Evolutionary conservation across 108 stramenopile genomes (phyloP).

Genomic region (Stephanodiscus triporus): DNA sequence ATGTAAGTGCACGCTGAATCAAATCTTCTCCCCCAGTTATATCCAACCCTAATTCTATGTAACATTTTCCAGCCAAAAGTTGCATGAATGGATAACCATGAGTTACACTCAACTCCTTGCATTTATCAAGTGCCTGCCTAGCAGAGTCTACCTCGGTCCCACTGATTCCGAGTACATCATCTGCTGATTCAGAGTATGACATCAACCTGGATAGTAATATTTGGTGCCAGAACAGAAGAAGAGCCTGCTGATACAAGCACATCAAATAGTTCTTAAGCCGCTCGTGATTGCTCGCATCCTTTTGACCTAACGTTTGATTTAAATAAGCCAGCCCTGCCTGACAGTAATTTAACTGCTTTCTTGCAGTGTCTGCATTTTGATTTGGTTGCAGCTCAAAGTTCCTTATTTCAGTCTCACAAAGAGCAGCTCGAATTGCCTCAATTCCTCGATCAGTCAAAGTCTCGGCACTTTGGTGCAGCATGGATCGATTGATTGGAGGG

Average conservation of each 20-base stretch:
- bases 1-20: conserved; percentile 7
- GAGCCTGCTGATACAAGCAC: conserved; percentile 33
- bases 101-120: conserved; percentile 20
- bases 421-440: conserved; percentile 31
- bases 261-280: conserved; percentile 27
- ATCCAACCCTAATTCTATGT: conserved; percentile 12
- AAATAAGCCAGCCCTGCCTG: conserved; percentile 31
- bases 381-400: conserved; percentile 15
- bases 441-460: conserved; percentile 30
- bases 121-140: conserved; percentile 10
- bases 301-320: conserved; percentile 28
- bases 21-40: conserved; percentile 9
- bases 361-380: not conserved
- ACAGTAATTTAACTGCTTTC: conserved; percentile 29
- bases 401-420: conserved; percentile 21
- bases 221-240: conserved; percentile 29
- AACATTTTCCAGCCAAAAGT: conserved; percentile 15
- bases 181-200: conserved; percentile 15
- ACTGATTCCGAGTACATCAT: conserved; percentile 15
- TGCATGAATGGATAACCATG: conserved; percentile 20
- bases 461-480: conserved; percentile 34
- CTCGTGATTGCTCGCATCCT: conserved; percentile 36
- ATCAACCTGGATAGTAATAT: conserved; percentile 13
- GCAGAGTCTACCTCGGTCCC: conserved; percentile 13
- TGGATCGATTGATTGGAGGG: not conserved